A percentile compares a stretch with the other conserved stretches of the same genome.
These are phyloP conservation scores for Platismatia glauca DNA, from an alignment of 495 filamentous ascomycete genomes.

Conservation along the genomic window DNA sequence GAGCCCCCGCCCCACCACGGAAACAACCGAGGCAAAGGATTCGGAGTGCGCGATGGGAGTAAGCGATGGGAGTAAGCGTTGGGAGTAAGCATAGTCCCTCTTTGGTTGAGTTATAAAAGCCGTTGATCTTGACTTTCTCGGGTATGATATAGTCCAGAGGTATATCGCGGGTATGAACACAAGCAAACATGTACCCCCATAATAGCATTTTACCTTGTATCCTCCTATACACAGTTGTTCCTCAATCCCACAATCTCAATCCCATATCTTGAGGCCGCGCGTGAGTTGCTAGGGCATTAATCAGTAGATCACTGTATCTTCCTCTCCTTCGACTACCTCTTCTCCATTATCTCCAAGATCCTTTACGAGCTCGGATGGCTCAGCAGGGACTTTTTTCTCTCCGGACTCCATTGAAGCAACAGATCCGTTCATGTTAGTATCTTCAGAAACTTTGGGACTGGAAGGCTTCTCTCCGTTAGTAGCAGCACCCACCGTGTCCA, in stretches of 20 bases:
- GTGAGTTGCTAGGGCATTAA: background rate
- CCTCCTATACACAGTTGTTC: background rate
- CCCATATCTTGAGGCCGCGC: background rate
- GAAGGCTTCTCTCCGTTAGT: constrained; percentile 14
- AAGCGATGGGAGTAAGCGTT: background rate
- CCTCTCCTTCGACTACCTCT: constrained; percentile 65
- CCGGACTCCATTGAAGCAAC: constrained; percentile 22
- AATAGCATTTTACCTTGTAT: background rate
- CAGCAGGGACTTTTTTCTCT: constrained; percentile 16
- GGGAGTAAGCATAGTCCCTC: background rate
- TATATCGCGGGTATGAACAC: background rate
- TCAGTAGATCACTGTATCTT: constrained; percentile 84
- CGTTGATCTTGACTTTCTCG: background rate
- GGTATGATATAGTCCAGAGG: background rate
- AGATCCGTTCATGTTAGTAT: constrained; percentile 20
- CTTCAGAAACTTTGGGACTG: constrained; percentile 13
- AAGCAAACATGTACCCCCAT: background rate
- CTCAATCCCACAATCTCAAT: background rate
- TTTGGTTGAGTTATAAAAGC: background rate
- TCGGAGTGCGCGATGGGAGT: background rate
- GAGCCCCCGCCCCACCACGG: background rate
- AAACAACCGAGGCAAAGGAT: constrained; percentile 11
- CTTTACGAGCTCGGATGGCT: constrained; percentile 25
- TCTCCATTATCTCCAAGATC: constrained; percentile 57
- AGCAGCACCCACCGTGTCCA: constrained; percentile 29